Conservation (phyloP, 352 stramenopile genomes). For the Blastocystis sp. region DNA sequence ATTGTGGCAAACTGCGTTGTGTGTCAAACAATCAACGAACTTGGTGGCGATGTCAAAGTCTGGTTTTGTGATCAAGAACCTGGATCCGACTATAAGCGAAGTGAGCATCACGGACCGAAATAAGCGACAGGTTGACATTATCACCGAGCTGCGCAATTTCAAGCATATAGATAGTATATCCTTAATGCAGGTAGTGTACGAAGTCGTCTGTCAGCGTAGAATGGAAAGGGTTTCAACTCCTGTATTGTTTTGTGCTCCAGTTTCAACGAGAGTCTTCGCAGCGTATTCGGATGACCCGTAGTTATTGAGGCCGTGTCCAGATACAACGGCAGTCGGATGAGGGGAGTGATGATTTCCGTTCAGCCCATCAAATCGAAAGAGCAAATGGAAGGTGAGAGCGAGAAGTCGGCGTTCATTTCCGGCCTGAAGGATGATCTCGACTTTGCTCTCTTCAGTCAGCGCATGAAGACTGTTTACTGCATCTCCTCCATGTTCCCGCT, state of each 20-base stretch:
- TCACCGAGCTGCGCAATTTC: neutral
- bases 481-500: neutral
- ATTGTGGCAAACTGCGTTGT: neutral
- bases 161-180: neutral
- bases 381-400: neutral
- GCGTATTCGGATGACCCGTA: neutral
- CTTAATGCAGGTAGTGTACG: neutral
- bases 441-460: neutral
- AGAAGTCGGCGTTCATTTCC: neutral
- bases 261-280: neutral
- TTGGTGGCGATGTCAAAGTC: neutral
- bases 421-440: neutral
- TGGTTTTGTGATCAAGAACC: slow-evolving; percentile 31
- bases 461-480: neutral
- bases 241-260: neutral
- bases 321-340: neutral
- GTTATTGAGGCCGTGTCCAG: neutral
- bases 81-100: neutral
- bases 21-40: neutral
- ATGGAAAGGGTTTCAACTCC: neutral
- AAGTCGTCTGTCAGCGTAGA: neutral
- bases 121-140: slow-evolving; percentile 15
- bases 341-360: slow-evolving; percentile 1
- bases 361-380: slow-evolving; percentile 23
- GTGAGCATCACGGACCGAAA: neutral